Base-by-base conservation (phyloP, 352 stramenopile genomes). In the Blastocystis sp. region DNA sequence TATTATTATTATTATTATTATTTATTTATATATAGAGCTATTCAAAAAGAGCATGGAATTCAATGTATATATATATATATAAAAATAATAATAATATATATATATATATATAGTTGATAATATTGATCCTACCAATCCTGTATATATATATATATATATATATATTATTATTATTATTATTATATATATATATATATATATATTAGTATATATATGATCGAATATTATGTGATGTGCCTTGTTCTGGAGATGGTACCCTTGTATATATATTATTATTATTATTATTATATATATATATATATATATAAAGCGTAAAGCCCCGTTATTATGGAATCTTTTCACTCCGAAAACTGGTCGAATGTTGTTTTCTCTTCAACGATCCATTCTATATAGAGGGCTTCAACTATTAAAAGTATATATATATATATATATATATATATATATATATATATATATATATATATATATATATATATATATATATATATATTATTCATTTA, bases 221-320 rank as follows among this genome's bases (percentile, higher is more conserved):
- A n/a, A 80, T 99, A 27, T 69, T 99, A 32, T 93, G 81, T 45
- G 89, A 99, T 70, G 93, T 94, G 10, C 90, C 91, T 1, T 99
- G 91, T 76, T 90, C 77, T 35, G 85, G 91, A 28, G 93, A 99
- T 68, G 93, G 91, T 23, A 99, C 91, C 4, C 58, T 96, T 11
- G 49, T 59, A 28, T 10, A n/a, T n/a, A n/a, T n/a, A n/a, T n/a
- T n/a, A n/a, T n/a, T n/a, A n/a, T n/a, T n/a, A n/a, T n/a, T n/a
- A n/a, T n/a, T n/a, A n/a, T 10, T 21, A 6, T 27, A 16, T 32
- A 6, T 3, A 3, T 23, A 13, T 4, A 6, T n/a, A 13, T 5
- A 49, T 23, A 52, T 9, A 4, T 2, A 7, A 49, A 59, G 42
- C 80, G 92, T 42, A 99, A 99, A 74, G 93, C 93, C 70, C 87